phyloP scores from a whole-genome alignment of 805 yeast species.

The Saccharomycopsis schoenii region DNA sequence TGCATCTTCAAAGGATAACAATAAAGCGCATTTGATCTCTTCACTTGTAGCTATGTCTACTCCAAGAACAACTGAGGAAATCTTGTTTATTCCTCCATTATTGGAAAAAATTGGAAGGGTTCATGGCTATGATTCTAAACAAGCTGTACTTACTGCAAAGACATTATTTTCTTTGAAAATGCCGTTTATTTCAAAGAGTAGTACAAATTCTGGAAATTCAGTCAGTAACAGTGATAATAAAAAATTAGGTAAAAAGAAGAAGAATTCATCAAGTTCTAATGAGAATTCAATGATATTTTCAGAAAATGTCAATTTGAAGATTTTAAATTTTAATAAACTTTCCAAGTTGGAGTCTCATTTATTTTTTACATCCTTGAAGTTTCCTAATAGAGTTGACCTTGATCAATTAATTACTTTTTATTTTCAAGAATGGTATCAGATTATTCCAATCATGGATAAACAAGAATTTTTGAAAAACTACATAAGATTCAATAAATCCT shows the following conservation, averaged over 20 bases:
- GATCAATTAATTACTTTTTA: conserved; percentile 61
- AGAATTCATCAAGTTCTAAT: conserved; percentile 12
- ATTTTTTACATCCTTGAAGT: conserved; percentile 34
- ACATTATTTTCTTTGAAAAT: conserved; percentile 63
- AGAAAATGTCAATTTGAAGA: conserved; percentile 25
- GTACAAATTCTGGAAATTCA: conserved; percentile 6
- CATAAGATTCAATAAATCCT: conserved; percentile 33
- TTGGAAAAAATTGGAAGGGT: conserved; percentile 59
- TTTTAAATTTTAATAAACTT: conserved; percentile 31
- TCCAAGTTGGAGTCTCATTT: conserved; percentile 32
- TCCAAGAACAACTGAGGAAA: conserved; percentile 73
- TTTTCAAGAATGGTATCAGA: conserved; percentile 70
- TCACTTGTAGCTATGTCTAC: conserved; percentile 59
- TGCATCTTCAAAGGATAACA: conserved; percentile 9
- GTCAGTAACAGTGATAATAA: background rate
- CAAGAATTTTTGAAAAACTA: conserved; percentile 59
- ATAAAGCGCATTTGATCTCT: conserved; percentile 35
- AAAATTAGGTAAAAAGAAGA: background rate
- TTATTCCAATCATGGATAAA: conserved; percentile 61
- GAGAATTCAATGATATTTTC: conserved; percentile 24
- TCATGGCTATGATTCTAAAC: conserved; percentile 62
- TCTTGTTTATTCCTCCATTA: conserved; percentile 62
- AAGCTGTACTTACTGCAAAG: conserved; percentile 62
- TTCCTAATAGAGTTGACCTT: conserved; percentile 47
- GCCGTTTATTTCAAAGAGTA: conserved; percentile 25